phyloP scores from a whole-genome alignment of 805 yeast genomes.

The Barnettozyma salicaria region DNA sequence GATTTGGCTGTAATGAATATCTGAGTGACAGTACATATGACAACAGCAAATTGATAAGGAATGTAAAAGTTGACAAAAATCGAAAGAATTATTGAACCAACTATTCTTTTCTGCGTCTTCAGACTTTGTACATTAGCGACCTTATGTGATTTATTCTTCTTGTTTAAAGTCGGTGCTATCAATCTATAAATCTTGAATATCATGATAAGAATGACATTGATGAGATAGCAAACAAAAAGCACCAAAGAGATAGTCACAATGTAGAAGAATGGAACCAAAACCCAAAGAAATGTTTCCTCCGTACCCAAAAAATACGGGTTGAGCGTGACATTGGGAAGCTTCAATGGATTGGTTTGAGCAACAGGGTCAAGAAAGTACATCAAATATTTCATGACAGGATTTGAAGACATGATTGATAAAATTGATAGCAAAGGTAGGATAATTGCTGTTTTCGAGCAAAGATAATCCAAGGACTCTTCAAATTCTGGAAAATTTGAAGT shows the following conservation, averaged over 20 bases:
- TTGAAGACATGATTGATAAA: slow-evolving; percentile 36
- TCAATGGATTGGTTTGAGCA: slow-evolving; percentile 39
- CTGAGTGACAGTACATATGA: slow-evolving; percentile 56
- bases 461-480: slow-evolving; percentile 37
- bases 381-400: slow-evolving; percentile 32
- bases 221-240: slow-evolving; percentile 27
- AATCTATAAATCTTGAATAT: not conserved
- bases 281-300: slow-evolving; percentile 48
- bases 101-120: slow-evolving; percentile 12
- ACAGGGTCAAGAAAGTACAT: slow-evolving; percentile 48
- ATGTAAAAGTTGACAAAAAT: slow-evolving; percentile 51
- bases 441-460: slow-evolving; percentile 29
- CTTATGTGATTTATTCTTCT: slow-evolving; percentile 1
- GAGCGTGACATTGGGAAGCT: slow-evolving; percentile 36
- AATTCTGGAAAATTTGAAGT: slow-evolving; percentile 38
- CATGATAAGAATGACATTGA: slow-evolving; percentile 3
- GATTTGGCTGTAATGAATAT: slow-evolving; percentile 42
- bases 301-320: slow-evolving; percentile 67
- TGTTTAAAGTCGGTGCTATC: slow-evolving; percentile 3
- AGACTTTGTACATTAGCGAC: slow-evolving; percentile 2
- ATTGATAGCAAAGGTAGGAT: slow-evolving; percentile 27
- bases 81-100: slow-evolving; percentile 28
- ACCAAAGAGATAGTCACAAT: slow-evolving; percentile 41
- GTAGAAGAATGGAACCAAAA: slow-evolving; percentile 54
- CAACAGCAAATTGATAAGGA: slow-evolving; percentile 78